Percentiles rank a stretch among this genome's conserved stretches.
These are phyloP conservation scores for Heterobasidion parviporum DNA, from an alignment of 1,284 basidiomycete species.

Conservation along the genomic window DNA sequence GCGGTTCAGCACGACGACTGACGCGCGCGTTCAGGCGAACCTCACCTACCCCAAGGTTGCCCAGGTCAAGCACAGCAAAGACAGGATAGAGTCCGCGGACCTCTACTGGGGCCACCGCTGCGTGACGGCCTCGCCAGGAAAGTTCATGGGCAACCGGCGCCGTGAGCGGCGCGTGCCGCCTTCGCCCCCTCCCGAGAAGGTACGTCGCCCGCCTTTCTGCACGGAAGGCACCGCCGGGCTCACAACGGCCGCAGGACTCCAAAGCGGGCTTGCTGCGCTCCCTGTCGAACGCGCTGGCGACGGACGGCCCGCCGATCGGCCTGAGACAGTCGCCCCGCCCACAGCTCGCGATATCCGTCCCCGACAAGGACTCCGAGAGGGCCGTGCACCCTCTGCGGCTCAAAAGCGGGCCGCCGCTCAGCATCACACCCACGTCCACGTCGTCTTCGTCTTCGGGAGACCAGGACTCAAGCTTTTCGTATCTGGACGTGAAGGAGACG, in stretches of 20 bases:
- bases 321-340: neutral
- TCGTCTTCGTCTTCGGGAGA: neutral
- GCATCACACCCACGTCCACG: neutral
- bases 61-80: slow-evolving; percentile 24
- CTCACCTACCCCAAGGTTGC: slow-evolving; percentile 30
- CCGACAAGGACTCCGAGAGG: neutral
- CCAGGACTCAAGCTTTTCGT: neutral
- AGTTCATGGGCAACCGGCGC: slow-evolving; percentile 2
- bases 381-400: neutral
- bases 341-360: neutral
- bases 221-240: neutral
- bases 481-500: too few relatives aligned
- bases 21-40: slow-evolving; percentile 14
- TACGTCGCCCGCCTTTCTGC: neutral
- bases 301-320: neutral
- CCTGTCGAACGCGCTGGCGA: neutral
- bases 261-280: neutral
- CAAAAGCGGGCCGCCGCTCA: neutral
- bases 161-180: neutral
- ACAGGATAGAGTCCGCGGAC: slow-evolving; percentile 23
- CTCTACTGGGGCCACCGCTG: slow-evolving; percentile 25
- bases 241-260: neutral
- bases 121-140: slow-evolving; percentile 11
- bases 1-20: neutral
- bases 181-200: neutral